Percentiles rank a stretch among this genome's conserved stretches.
These are phyloP conservation scores for Yamadazyma aaseri DNA, from an alignment of 1,139 yeast genomes.

Conservation along the genomic window DNA sequence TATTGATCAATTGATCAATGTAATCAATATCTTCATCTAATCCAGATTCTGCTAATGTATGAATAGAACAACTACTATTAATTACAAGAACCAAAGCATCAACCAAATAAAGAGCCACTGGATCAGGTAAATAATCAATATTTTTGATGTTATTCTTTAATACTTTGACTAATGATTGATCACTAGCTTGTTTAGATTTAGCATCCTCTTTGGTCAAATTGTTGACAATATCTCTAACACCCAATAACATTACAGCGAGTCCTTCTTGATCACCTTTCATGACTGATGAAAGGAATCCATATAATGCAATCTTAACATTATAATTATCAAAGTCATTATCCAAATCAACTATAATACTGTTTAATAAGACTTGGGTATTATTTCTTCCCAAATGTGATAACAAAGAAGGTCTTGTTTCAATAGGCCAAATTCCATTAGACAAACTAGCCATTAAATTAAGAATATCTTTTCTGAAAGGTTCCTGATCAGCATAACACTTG, in stretches of 20 bases:
- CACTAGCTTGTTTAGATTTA: constrained; percentile 8
- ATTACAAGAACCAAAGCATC: constrained; percentile 67
- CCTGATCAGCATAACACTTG: constrained; percentile 53
- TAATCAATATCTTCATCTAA: constrained; percentile 48
- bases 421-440: constrained; percentile 60
- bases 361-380: constrained; percentile 58
- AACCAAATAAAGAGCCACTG: constrained; percentile 56
- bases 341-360: constrained; percentile 59
- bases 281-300: constrained; percentile 73
- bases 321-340: constrained; percentile 59
- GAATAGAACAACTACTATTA: constrained; percentile 67
- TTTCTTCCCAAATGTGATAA: constrained; percentile 74
- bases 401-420: constrained; percentile 64
- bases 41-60: constrained; percentile 26
- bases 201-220: constrained; percentile 24
- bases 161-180: constrained; percentile 48
- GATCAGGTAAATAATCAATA: constrained; percentile 54
- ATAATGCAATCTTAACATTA: constrained; percentile 55
- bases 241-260: constrained; percentile 69
- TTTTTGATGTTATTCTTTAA: constrained; percentile 58
- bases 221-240: constrained; percentile 60
- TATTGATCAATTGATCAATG: constrained; percentile 47
- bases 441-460: constrained; percentile 61
- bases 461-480: constrained; percentile 49
- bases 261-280: constrained; percentile 86